Percentiles rank a stretch among this genome's conserved stretches.
These are phyloP conservation scores for Krasilnikovozyma curviuscula DNA, from an alignment of 768 basidiomycete species.

Conservation along the genomic window DNA sequence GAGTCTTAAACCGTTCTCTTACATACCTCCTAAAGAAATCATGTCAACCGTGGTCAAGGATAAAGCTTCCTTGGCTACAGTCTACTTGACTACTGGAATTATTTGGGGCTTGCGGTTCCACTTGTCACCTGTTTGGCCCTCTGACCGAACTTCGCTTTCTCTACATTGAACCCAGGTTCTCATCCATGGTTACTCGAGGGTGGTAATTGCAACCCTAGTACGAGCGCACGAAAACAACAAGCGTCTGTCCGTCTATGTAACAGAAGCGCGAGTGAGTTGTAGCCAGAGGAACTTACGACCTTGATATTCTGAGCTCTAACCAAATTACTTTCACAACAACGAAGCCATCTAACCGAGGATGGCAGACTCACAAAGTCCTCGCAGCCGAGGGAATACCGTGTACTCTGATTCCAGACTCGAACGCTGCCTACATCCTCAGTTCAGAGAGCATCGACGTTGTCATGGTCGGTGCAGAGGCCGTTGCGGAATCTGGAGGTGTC, in stretches of 20 bases:
- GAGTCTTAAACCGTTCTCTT: constrained; percentile 10
- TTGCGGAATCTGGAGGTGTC: constrained; percentile 85
- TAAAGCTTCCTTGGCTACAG: constrained; percentile 33
- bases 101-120: not conserved
- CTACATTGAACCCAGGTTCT: constrained; percentile 44
- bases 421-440: constrained; percentile 94
- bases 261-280: constrained; percentile 23
- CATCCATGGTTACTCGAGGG: constrained; percentile 89
- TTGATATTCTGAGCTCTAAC: constrained; percentile 57
- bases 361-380: constrained; percentile 67
- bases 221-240: constrained; percentile 69
- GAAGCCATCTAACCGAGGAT: constrained; percentile 34
- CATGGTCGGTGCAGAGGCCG: constrained; percentile 90
- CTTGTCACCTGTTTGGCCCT: not conserved
- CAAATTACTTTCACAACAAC: constrained; percentile 35
- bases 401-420: constrained; percentile 84
- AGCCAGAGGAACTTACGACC: not conserved
- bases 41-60: not conserved
- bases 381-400: constrained; percentile 82
- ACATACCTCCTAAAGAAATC: not conserved
- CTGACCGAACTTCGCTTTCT: constrained; percentile 12
- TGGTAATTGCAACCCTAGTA: constrained; percentile 80
- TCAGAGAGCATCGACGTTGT: constrained; percentile 88
- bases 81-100: not conserved
- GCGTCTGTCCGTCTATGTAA: constrained; percentile 91